Evolutionary conservation across 306 rosid genomes (phyloP).

Genomic region (Erythrophleum fordii): DNA sequence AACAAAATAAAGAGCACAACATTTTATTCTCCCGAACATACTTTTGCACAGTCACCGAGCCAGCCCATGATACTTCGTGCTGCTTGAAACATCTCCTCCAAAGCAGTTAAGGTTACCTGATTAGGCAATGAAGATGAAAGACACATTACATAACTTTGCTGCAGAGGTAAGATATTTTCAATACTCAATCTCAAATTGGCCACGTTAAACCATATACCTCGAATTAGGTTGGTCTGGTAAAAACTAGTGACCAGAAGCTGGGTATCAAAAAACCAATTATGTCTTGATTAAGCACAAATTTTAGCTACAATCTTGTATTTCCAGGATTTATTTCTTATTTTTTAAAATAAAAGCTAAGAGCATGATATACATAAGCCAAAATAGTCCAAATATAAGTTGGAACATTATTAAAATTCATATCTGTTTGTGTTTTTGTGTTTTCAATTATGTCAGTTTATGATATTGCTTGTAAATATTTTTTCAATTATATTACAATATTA

Average conservation of each 20-base stretch:
- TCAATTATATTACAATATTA: background rate
- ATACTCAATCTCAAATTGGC: conserved; percentile 4
- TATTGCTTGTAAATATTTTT: background rate
- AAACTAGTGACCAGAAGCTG: background rate
- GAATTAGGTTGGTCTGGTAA: background rate
- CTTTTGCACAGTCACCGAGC: conserved; percentile 98
- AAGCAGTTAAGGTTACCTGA: conserved; percentile 87
- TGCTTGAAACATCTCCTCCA: conserved; percentile 95
- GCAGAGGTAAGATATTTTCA: conserved; percentile 14
- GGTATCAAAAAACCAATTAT: background rate
- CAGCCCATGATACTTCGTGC: conserved; percentile 90
- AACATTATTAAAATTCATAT: background rate
- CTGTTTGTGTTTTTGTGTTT: background rate
- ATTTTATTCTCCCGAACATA: conserved; percentile 42
- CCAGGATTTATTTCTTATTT: background rate
- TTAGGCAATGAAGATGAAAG: conserved; percentile 38
- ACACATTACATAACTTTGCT: conserved; percentile 1
- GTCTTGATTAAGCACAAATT: conserved; percentile 1
- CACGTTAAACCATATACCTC: background rate
- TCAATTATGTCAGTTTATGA: background rate
- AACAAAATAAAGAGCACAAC: background rate
- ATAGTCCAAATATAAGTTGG: background rate
- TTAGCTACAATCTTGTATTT: background rate
- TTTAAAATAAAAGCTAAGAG: background rate
- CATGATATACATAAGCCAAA: background rate